Percentiles rank a stretch among this genome's conserved stretches.
phyloP scores from a whole-genome alignment of 2,329 filamentous ascomycete genomes.

The Cercospora janseana region DNA sequence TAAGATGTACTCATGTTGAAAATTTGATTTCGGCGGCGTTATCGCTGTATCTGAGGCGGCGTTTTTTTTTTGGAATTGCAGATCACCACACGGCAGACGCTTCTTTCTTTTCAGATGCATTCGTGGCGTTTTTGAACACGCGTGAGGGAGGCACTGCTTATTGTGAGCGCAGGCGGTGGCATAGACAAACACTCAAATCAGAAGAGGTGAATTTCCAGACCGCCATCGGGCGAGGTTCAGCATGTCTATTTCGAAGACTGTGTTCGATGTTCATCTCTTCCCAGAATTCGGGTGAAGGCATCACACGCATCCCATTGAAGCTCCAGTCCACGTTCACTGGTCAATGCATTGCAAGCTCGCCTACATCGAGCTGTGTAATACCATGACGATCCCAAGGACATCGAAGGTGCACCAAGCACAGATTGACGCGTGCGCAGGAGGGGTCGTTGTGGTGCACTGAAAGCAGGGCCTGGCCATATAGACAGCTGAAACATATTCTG shows the following conservation, averaged over 20 bases:
- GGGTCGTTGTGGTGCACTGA: too few relatives aligned
- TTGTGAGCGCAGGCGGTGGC: background rate
- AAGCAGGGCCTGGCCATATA: too few relatives aligned
- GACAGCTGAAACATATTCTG: too few relatives aligned
- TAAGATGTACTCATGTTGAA: slow-evolving; percentile 12
- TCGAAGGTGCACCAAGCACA: slow-evolving; percentile 9
- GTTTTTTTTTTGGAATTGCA: too few relatives aligned
- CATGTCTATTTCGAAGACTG: background rate
- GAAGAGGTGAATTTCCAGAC: background rate
- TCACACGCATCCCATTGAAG: too few relatives aligned
- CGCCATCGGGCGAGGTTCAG: background rate
- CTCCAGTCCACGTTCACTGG: too few relatives aligned
- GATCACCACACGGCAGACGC: slow-evolving; percentile 2
- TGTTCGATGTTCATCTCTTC: too few relatives aligned
- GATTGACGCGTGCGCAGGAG: too few relatives aligned
- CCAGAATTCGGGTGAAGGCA: too few relatives aligned
- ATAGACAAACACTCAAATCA: slow-evolving; percentile 5
- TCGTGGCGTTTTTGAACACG: slow-evolving; percentile 1
- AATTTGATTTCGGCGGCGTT: background rate
- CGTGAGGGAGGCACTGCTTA: background rate
- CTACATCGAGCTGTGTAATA: too few relatives aligned
- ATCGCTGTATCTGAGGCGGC: background rate
- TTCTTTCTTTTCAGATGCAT: slow-evolving; percentile 9
- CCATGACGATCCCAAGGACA: slow-evolving; percentile 11
- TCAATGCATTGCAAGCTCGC: too few relatives aligned